These are phyloP conservation scores for Irpex rosettiformis DNA, from an alignment of 1,284 basidiomycete species.

Conservation along the genomic window DNA sequence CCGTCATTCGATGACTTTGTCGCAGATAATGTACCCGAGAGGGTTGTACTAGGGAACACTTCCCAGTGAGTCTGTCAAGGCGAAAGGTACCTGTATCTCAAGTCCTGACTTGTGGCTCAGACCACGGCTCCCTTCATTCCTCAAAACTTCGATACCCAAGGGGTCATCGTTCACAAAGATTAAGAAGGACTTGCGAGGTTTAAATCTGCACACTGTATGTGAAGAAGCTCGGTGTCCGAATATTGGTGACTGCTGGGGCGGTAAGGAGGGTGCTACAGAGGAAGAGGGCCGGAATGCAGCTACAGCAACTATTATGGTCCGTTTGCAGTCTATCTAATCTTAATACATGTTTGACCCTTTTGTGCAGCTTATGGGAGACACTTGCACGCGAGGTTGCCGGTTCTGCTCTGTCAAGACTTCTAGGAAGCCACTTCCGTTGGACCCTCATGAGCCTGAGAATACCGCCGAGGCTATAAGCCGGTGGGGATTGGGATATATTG, in stretches of 20 bases:
- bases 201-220: constrained; percentile 94
- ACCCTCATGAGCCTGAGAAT: constrained; percentile 96
- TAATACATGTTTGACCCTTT: constrained; percentile 4
- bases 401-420: constrained; percentile 99
- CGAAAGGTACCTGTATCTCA: not conserved
- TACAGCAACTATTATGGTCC: constrained; percentile 98
- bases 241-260: constrained; percentile 99
- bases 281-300: constrained; percentile 79
- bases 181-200: constrained; percentile 91
- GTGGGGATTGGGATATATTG: constrained; percentile 99
- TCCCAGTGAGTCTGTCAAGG: constrained; percentile 51
- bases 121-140: constrained; percentile 85
- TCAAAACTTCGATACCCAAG: constrained; percentile 93
- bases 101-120: constrained; percentile 25
- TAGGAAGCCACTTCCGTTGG: constrained; percentile 82
- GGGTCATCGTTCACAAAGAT: constrained; percentile 89
- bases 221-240: constrained; percentile 99
- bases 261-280: constrained; percentile 70
- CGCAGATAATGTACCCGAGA: constrained; percentile 55
- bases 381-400: constrained; percentile 95
- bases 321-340: constrained; percentile 18
- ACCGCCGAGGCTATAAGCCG: constrained; percentile 97
- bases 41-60: constrained; percentile 78
- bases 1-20: constrained; percentile 88
- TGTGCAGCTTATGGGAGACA: constrained; percentile 95